Evolutionary conservation across 495 filamentous ascomycete genomes (phyloP), one percentile per base, ranked within the genome.

Genomic region (Pyrenula aspistea): DNA sequence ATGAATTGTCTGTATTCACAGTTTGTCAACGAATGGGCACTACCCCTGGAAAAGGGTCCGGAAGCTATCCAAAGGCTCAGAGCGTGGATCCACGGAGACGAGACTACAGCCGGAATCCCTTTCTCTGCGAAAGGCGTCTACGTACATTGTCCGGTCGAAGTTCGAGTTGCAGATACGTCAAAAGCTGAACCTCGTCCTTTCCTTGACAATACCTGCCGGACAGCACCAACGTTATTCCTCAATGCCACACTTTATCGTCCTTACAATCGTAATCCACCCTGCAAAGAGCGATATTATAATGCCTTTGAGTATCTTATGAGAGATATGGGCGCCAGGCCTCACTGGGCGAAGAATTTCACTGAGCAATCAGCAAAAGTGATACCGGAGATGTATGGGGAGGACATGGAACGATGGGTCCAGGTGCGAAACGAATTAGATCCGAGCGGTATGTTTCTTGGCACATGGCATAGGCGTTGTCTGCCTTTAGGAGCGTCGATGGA

Each of bases 1-100:
- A 90, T 98, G 87, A 91, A 98, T 69, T 98, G 93, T 67, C 79
- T 96, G 19, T 98, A 94, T 71, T 90, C 85, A 21, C 93, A 98
- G 67, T 94, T 89, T 62, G 93, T 98, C 51, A 95, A 98, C 66
- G 93, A 98, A 66, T 98, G 93, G 93, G 91, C 92, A 2, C 79
- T 98, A 53, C 93, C 93, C 4, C 72, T 98, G n/a, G 70, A 82
- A 60, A 84, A 87, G 58, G 93, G 94, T 0, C 93, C 93, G 19
- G 92, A 95, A 67, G 89, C 91, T 2, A 83, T 98, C 24, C 78
- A 70, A 24, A 85, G 93, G 23, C 77, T 98, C 20, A 84, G 83
- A 24, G 83, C 86, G 24, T 98, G 93, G 93, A 73, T 98, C 53
- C 80, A 92, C 61, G 76, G 82, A 31, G 79, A 84, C 59, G 56